A percentile compares a stretch with the other conserved stretches of the same genome.
phyloP scores from a whole-genome alignment of 164 flowering plant species.

The Berberis thunbergii region DNA sequence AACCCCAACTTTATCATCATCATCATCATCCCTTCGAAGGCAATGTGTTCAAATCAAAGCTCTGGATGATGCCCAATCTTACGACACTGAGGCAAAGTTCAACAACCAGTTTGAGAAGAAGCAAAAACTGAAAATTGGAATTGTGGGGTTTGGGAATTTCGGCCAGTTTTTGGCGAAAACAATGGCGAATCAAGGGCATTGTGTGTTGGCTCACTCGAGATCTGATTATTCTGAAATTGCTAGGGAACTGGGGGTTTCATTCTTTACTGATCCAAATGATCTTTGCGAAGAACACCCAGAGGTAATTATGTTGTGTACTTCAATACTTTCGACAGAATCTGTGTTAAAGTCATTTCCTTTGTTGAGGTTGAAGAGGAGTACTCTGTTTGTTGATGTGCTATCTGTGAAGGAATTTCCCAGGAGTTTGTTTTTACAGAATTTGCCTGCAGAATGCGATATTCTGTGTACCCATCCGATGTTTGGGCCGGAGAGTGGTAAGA shows the following conservation, averaged over 20 bases:
- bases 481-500: slow-evolving; percentile 67
- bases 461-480: slow-evolving; percentile 87
- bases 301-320: slow-evolving; percentile 36
- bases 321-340: slow-evolving; percentile 43
- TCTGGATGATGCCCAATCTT: slow-evolving; percentile 27
- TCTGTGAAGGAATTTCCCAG: slow-evolving; percentile 76
- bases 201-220: slow-evolving; percentile 59
- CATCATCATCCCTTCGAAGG: too few relatives aligned
- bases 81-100: slow-evolving; percentile 19
- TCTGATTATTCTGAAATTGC: slow-evolving; percentile 45
- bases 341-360: slow-evolving; percentile 48
- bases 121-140: slow-evolving; percentile 52
- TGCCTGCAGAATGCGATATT: slow-evolving; percentile 60
- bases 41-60: slow-evolving; percentile 8
- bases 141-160: slow-evolving; percentile 76
- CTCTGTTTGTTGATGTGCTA: slow-evolving; percentile 69
- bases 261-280: slow-evolving; percentile 47
- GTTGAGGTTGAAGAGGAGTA: slow-evolving; percentile 44
- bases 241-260: slow-evolving; percentile 36
- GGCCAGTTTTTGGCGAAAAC: slow-evolving; percentile 78
- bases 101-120: slow-evolving; percentile 15
- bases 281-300: slow-evolving; percentile 83
- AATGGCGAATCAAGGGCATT: slow-evolving; percentile 57
- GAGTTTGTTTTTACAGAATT: slow-evolving; percentile 27
- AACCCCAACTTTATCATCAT: too few relatives aligned